These are phyloP conservation scores for Xylaria sp. DNA, from an alignment of 2,329 filamentous ascomycete genomes.

Conservation along the genomic window DNA sequence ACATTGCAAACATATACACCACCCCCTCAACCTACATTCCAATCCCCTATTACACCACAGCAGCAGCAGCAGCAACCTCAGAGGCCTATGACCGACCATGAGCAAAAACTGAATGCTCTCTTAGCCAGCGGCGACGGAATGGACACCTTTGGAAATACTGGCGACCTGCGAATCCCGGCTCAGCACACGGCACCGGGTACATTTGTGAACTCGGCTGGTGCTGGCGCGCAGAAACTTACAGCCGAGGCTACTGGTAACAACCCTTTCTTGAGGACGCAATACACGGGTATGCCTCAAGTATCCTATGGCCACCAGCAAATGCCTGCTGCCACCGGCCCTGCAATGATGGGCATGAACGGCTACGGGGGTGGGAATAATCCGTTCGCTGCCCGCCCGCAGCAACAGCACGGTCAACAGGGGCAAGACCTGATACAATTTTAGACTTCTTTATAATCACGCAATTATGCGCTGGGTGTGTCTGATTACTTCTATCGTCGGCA, in stretches of 20 bases:
- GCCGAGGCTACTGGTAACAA: slow-evolving; percentile 83
- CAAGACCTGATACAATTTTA: slow-evolving; percentile 74
- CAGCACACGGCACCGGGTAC: slow-evolving; percentile 97
- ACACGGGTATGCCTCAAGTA: slow-evolving; percentile 77
- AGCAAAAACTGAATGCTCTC: slow-evolving; percentile 84
- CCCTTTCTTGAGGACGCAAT: slow-evolving; percentile 87
- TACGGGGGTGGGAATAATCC: slow-evolving; percentile 62
- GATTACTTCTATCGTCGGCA: neutral
- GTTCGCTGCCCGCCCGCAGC: slow-evolving; percentile 66
- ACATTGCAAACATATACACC: slow-evolving; percentile 67
- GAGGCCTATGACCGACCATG: slow-evolving; percentile 70
- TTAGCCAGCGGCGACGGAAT: slow-evolving; percentile 89
- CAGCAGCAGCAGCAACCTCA: slow-evolving; percentile 61
- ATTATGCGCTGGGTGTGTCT: neutral
- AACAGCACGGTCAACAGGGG: slow-evolving; percentile 58
- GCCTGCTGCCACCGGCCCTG: slow-evolving; percentile 67
- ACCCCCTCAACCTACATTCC: slow-evolving; percentile 57
- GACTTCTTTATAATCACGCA: slow-evolving; percentile 28
- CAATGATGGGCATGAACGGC: slow-evolving; percentile 67
- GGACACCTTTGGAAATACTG: slow-evolving; percentile 98
- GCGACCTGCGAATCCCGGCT: slow-evolving; percentile 91
- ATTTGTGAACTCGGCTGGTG: slow-evolving; percentile 94
- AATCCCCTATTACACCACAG: slow-evolving; percentile 49
- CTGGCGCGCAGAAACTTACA: slow-evolving; percentile 77
- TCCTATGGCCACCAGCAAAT: slow-evolving; percentile 64